phyloP scores from a whole-genome alignment of 257 asterid genomes.

The Buddleja alternifolia region DNA sequence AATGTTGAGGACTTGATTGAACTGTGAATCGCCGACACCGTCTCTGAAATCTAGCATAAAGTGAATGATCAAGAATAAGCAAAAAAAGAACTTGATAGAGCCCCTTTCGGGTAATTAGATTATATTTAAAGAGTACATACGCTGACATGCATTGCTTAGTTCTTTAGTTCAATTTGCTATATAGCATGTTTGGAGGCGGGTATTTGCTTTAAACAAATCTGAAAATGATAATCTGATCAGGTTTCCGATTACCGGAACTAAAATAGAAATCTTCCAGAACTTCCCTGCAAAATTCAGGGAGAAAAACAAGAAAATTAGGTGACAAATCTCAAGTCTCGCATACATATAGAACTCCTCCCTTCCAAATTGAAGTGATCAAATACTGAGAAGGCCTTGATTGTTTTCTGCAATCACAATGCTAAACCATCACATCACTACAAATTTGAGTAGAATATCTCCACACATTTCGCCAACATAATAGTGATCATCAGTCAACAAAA shows the following conservation, averaged over 20 bases:
- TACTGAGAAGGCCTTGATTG: no score
- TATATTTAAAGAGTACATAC: neutral
- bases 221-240: constrained; percentile 82
- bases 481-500: neutral
- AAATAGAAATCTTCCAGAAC: constrained; percentile 68
- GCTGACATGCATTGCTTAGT: neutral
- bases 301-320: neutral
- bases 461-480: neutral
- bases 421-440: no score
- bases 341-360: no score
- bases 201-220: constrained; percentile 45
- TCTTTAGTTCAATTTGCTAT: neutral
- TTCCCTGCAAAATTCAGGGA: constrained; percentile 60
- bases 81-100: constrained; percentile 1
- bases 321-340: neutral
- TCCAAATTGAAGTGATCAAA: no score
- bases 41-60: constrained; percentile 53
- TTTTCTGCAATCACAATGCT: no score
- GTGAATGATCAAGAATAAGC: neutral
- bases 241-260: constrained; percentile 80
- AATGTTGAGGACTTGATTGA: constrained; percentile 77
- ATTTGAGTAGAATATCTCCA: neutral
- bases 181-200: neutral
- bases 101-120: neutral
- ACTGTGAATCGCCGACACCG: constrained; percentile 91